Conservation (phyloP, 2,329 filamentous ascomycete species). For the Exophiala xenobiotica region DNA sequence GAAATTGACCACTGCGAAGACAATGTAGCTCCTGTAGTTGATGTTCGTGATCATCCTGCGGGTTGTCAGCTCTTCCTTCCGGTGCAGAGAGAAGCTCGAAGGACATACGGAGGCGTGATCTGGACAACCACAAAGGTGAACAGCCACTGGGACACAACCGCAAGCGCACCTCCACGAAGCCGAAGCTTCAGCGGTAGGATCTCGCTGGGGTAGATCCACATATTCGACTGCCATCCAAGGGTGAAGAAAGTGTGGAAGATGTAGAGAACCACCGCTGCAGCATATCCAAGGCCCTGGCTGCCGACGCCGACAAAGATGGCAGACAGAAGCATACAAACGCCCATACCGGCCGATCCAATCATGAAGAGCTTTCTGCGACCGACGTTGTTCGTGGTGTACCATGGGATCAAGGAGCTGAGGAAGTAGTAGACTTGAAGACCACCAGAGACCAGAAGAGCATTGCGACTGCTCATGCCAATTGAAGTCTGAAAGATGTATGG, state of each 20-base stretch:
- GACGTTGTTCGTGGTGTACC: constrained; percentile 41
- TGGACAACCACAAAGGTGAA: constrained; percentile 67
- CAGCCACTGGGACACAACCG: constrained; percentile 53
- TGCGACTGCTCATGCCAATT: constrained; percentile 41
- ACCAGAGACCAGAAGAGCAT: constrained; percentile 51
- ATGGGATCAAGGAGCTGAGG: constrained; percentile 51
- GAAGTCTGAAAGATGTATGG: constrained; percentile 46
- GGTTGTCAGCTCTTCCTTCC: background rate
- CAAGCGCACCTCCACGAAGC: constrained; percentile 43
- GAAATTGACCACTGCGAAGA: constrained; percentile 39
- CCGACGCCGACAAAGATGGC: constrained; percentile 38
- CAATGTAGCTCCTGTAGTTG: constrained; percentile 39
- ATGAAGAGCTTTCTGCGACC: constrained; percentile 21
- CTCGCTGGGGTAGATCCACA: constrained; percentile 45
- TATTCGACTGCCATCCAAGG: constrained; percentile 36
- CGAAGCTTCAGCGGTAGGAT: constrained; percentile 50
- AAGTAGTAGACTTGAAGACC: constrained; percentile 57
- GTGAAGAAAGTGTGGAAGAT: constrained; percentile 64
- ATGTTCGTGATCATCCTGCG: constrained; percentile 35
- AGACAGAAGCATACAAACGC: constrained; percentile 61
- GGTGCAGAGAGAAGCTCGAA: background rate
- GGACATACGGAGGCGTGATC: constrained; percentile 47
- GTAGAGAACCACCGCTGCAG: constrained; percentile 56
- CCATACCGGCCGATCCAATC: constrained; percentile 11
- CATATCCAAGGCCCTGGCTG: constrained; percentile 42